Evolutionary conservation across 75 land plant species (phyloP).

Genomic region (Larix kaempferi): DNA sequence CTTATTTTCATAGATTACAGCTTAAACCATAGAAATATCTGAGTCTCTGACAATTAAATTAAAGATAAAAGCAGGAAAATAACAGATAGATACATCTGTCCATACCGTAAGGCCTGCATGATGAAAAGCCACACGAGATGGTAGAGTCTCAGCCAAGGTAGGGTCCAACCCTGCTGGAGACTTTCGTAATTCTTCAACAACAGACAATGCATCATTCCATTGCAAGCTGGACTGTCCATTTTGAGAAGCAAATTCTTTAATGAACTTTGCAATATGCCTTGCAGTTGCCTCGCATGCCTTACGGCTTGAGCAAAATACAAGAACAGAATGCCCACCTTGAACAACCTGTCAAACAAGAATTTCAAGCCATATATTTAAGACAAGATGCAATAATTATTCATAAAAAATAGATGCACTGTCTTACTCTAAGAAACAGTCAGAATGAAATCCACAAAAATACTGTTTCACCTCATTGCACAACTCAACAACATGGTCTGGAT

Average conservation of each 20-base stretch:
- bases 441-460: background rate
- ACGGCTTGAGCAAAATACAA: conserved; percentile 94
- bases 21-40: background rate
- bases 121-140: conserved; percentile 96
- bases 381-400: background rate
- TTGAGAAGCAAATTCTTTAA: conserved; percentile 40
- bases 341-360: conserved; percentile 59
- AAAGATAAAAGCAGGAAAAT: background rate
- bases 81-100: background rate
- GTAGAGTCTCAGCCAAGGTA: conserved; percentile 79
- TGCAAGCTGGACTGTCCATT: conserved; percentile 29
- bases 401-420: background rate
- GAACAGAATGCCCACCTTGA: conserved; percentile 91
- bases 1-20: background rate
- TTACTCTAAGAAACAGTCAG: background rate
- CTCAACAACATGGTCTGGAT: conserved; percentile 96
- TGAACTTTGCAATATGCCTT: conserved; percentile 76
- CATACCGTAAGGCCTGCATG: conserved; percentile 99
- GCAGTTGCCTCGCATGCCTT: conserved; percentile 99
- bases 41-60: background rate
- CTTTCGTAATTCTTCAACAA: conserved; percentile 76
- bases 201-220: conserved; percentile 47
- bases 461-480: conserved; percentile 89
- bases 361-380: background rate
- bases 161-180: conserved; percentile 93